Conservation (phyloP, 2,329 filamentous ascomycete genomes). For the Fulvia fulva region DNA sequence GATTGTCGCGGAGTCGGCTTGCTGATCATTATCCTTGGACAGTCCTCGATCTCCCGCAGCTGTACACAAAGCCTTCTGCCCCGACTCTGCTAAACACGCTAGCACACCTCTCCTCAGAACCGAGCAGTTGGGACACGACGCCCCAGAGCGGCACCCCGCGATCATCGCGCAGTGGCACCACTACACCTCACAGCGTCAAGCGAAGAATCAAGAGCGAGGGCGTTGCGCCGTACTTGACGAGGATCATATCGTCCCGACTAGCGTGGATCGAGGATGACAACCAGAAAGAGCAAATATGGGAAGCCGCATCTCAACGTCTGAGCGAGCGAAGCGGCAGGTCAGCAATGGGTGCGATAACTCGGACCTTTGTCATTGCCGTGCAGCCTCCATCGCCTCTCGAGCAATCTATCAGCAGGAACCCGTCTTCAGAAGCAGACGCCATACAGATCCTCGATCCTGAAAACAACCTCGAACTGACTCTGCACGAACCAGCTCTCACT, state of each 20-base stretch:
- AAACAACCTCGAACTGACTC: constrained; percentile 57
- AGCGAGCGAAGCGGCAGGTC: constrained; percentile 79
- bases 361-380: constrained; percentile 54
- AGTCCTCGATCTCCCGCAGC: constrained; percentile 75
- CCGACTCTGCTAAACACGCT: constrained; percentile 62
- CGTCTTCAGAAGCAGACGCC: constrained; percentile 5
- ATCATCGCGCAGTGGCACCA: constrained; percentile 19
- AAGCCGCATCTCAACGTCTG: constrained; percentile 71
- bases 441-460: constrained; percentile 15
- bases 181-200: constrained; percentile 22
- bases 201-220: constrained; percentile 47
- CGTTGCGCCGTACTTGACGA: constrained; percentile 63
- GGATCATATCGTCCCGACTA: constrained; percentile 64
- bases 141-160: constrained; percentile 25
- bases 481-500: constrained; percentile 83
- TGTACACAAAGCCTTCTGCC: constrained; percentile 71
- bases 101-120: constrained; percentile 61
- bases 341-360: constrained; percentile 61
- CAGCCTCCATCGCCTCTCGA: constrained; percentile 2
- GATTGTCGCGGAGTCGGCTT: neutral
- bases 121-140: constrained; percentile 62
- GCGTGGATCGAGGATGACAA: constrained; percentile 66
- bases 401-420: constrained; percentile 11
- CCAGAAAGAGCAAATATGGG: constrained; percentile 67
- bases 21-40: constrained; percentile 9